Percentiles rank a stretch among this genome's conserved stretches.
These are phyloP conservation scores for Terana coerulea DNA, from an alignment of 768 basidiomycete species.

Conservation along the genomic window DNA sequence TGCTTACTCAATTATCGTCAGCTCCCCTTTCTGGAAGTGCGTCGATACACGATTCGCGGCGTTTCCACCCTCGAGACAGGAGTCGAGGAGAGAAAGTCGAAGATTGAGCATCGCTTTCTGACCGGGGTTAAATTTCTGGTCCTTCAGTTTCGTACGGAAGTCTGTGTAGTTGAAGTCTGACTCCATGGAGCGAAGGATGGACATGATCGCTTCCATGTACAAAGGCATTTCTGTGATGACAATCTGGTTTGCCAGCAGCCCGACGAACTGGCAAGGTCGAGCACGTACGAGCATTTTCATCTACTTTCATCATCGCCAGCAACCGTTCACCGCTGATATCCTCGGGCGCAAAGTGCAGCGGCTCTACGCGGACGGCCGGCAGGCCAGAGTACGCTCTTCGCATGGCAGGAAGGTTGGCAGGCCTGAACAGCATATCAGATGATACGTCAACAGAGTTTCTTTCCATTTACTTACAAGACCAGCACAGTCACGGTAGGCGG, in stretches of 20 bases:
- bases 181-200: slow-evolving; percentile 59
- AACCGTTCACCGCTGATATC: slow-evolving; percentile 63
- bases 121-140: slow-evolving; percentile 50
- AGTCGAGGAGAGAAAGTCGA: slow-evolving; percentile 54
- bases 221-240: slow-evolving; percentile 30
- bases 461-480: slow-evolving; percentile 19
- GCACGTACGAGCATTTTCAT: slow-evolving; percentile 38
- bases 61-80: slow-evolving; percentile 45
- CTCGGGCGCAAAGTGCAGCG: slow-evolving; percentile 45
- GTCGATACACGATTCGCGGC: slow-evolving; percentile 4
- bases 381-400: slow-evolving; percentile 47
- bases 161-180: slow-evolving; percentile 50
- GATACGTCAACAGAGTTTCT: too few species aligned
- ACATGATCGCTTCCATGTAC: slow-evolving; percentile 55
- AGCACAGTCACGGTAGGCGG: slow-evolving; percentile 50
- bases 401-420: slow-evolving; percentile 55
- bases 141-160: slow-evolving; percentile 46
- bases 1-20: slow-evolving; percentile 56
- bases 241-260: background rate
- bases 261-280: slow-evolving; percentile 60
- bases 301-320: slow-evolving; percentile 66
- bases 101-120: slow-evolving; percentile 59
- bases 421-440: background rate
- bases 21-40: slow-evolving; percentile 52
- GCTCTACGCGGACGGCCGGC: slow-evolving; percentile 42